Conservation (phyloP, 78 protist genomes). For the Guillardia theta region DNA sequence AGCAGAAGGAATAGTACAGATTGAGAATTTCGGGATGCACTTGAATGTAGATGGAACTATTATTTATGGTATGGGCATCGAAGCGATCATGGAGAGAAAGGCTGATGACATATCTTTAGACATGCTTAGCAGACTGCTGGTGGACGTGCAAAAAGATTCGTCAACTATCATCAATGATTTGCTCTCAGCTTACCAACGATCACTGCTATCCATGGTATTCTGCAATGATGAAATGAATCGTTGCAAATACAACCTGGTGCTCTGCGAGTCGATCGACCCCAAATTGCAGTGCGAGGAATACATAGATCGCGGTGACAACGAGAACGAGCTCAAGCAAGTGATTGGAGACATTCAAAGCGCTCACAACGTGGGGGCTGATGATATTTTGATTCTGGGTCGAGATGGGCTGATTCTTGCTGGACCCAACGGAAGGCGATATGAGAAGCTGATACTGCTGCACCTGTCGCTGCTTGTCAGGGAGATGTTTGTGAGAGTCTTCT, state of each 20-base stretch:
- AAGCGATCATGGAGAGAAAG: conserved; percentile 41
- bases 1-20: conserved; percentile 15
- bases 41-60: conserved; percentile 35
- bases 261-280: conserved; percentile 24
- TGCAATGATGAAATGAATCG: neutral
- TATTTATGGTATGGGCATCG: neutral
- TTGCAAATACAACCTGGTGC: conserved; percentile 34
- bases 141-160: conserved; percentile 43
- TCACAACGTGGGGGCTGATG: conserved; percentile 5
- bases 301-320: conserved; percentile 43
- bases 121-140: conserved; percentile 25
- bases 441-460: neutral
- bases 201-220: conserved; percentile 22
- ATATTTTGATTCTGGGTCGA: conserved; percentile 7
- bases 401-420: conserved; percentile 43
- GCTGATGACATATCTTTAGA: conserved; percentile 46
- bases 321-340: conserved; percentile 58
- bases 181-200: conserved; percentile 39
- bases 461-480: conserved; percentile 20
- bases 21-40: conserved; percentile 48
- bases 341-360: conserved; percentile 15
- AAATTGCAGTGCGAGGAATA: neutral
- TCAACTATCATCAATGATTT: conserved; percentile 21
- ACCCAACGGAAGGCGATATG: neutral
- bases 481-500: conserved; percentile 27